These are phyloP conservation scores for Diospyros kaki DNA, from an alignment of 148 eudicot species.

Conservation along the genomic window DNA sequence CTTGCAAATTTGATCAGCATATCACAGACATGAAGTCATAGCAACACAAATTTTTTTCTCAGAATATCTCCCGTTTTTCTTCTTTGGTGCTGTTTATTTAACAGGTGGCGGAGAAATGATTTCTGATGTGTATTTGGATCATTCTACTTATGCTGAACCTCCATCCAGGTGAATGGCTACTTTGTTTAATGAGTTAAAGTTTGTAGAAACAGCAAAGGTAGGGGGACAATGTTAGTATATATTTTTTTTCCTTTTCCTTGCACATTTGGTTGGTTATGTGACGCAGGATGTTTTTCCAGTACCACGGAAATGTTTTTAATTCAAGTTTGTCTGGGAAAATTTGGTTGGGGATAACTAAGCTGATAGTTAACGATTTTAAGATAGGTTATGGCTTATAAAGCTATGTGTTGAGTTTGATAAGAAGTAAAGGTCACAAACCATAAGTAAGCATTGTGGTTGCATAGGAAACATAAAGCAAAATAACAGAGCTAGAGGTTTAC, in stretches of 20 bases:
- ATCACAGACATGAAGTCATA: no score
- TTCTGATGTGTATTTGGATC: conserved; percentile 85
- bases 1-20: not conserved
- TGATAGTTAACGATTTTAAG: no score
- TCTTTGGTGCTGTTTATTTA: not conserved
- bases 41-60: no score
- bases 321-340: no score
- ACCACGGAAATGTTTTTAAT: no score
- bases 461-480: no score
- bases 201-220: not conserved
- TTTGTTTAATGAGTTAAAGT: not conserved
- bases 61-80: not conserved
- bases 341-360: no score
- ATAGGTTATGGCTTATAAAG: no score
- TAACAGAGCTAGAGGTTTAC: no score
- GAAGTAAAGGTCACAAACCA: no score
- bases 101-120: conserved; percentile 99
- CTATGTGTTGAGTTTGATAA: no score
- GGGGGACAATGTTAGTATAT: not conserved
- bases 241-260: not conserved
- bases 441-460: no score
- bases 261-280: conserved; percentile 1
- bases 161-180: conserved; percentile 71
- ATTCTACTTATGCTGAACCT: conserved; percentile 94
- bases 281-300: not conserved